Evolutionary conservation across 371 early-diverging fungal species (phyloP), one percentile per base, ranked within the genome.

Genomic region (Blakeslea trispora): DNA sequence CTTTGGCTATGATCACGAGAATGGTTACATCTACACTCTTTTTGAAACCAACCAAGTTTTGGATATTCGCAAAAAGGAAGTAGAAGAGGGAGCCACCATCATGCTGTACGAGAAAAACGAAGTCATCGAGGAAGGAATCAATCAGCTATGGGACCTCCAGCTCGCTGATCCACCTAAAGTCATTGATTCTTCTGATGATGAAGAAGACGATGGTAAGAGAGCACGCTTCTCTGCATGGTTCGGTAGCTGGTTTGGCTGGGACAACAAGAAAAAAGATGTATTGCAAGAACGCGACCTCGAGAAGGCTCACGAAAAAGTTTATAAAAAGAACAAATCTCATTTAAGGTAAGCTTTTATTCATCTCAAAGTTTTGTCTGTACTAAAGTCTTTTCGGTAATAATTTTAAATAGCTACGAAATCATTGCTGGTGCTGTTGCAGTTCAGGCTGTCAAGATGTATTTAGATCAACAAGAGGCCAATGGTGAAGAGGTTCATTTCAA

Each of bases 381-480:
- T n/a, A n/a, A n/a, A n/a, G n/a, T n/a, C n/a, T n/a, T n/a, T n/a
- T n/a, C n/a, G n/a, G n/a, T n/a, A n/a, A n/a, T n/a, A n/a, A n/a
- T n/a, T n/a, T n/a, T n/a, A n/a, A 17, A 10, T 53, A 73, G 69
- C 46, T 80, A 82, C 45, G 79, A 85, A 56, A 50, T 85, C 23
- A 69, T 85, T 50, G 85, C 81, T 32, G 85, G 81, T 45, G 85
- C 85, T 24, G 85, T 78, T 42, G 83, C 79, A n/a, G 82, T 76
- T 37, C 79, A 79, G 28, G 85, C 85, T 22, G 75, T 81, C 42
- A 74, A 70, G 50, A 32, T 62, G n/a, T 72, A 71, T 59, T 82
- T 83, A 58, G 59, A 66, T 24, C 59, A 68, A 39, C 60, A 73
- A 51, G 71, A 73, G 52, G 66, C 59, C 32, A 52, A 67, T 5